These are phyloP conservation scores for Ampelocalamus luodianensis DNA, from an alignment of 176 grass and related monocot species.

Conservation along the genomic window DNA sequence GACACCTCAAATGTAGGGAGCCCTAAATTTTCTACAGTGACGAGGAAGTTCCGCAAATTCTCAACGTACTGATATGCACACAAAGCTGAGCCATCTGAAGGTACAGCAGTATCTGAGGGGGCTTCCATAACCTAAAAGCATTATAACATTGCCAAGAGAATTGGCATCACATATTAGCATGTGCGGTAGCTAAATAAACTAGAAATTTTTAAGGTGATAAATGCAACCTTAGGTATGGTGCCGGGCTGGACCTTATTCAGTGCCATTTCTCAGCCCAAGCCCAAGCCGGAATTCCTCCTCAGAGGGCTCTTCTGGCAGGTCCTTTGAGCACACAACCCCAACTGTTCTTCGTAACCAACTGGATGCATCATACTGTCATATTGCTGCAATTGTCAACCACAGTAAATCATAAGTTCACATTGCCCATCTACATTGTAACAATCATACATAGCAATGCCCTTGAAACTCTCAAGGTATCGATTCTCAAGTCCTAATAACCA, in stretches of 20 bases:
- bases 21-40: constrained; percentile 59
- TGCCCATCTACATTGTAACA: not conserved
- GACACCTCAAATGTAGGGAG: constrained; percentile 93
- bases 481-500: not conserved
- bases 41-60: constrained; percentile 87
- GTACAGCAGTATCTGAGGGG: constrained; percentile 50
- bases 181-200: not conserved
- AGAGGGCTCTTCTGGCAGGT: constrained; percentile 79
- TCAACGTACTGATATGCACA: constrained; percentile 91
- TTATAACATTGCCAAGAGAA: constrained; percentile 41
- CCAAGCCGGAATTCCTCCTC: constrained; percentile 85
- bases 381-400: constrained; percentile 47
- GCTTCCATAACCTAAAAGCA: constrained; percentile 68
- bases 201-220: constrained; percentile 24
- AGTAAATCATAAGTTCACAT: constrained; percentile 8
- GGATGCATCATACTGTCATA: constrained; percentile 67
- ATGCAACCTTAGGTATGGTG: constrained; percentile 72
- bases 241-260: constrained; percentile 76
- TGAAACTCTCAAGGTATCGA: not conserved
- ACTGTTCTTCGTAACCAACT: constrained; percentile 81
- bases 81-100: constrained; percentile 74
- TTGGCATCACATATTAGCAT: constrained; percentile 1
- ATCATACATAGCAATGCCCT: not conserved
- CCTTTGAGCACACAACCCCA: constrained; percentile 65
- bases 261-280: constrained; percentile 75